Conservation (phyloP, 2,329 filamentous ascomycete genomes). For the Ceratocystis variospora region DNA sequence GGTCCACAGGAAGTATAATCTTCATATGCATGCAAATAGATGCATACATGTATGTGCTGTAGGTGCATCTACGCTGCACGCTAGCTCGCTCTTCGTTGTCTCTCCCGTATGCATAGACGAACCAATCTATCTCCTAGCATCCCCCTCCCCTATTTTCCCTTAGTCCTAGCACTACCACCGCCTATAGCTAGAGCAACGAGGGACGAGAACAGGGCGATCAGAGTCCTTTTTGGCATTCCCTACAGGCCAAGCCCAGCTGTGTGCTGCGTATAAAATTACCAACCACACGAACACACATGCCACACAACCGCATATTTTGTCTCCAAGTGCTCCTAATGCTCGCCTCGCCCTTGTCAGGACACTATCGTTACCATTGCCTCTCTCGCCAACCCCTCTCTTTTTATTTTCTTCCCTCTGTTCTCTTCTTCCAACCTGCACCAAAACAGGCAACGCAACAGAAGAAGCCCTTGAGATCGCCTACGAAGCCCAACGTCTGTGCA, state of each 20-base stretch:
- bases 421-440: background rate
- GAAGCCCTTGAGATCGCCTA: background rate
- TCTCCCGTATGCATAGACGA: background rate
- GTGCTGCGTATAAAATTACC: background rate
- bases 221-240: background rate
- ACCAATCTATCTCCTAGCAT: background rate
- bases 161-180: background rate
- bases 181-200: background rate
- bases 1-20: background rate
- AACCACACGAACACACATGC: background rate
- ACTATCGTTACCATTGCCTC: background rate
- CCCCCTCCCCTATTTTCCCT: background rate
- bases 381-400: background rate
- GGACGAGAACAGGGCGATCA: background rate
- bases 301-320: background rate
- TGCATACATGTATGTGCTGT: background rate
- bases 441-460: background rate
- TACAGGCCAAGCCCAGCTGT: background rate
- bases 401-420: background rate
- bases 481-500: background rate
- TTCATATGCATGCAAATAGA: background rate
- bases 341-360: background rate
- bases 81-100: background rate
- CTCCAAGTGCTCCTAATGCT: too few relatives aligned
- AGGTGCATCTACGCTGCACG: background rate